These are phyloP conservation scores for Neurospora sp. DNA, from an alignment of 2,329 filamentous ascomycete species.

Conservation along the genomic window DNA sequence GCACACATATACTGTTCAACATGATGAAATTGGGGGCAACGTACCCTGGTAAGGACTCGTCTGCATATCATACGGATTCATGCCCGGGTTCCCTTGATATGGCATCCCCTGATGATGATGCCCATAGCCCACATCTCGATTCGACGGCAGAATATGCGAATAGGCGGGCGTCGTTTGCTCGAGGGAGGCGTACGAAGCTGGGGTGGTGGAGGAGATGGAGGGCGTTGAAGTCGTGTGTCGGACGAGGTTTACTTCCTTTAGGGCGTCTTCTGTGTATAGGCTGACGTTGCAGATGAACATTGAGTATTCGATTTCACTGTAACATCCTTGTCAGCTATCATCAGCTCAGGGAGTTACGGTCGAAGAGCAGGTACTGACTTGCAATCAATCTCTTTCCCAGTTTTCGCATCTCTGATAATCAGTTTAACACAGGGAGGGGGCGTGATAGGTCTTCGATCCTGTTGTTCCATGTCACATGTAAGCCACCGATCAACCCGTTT, in stretches of 20 bases:
- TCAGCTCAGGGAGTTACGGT: conserved; percentile 19
- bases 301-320: conserved; percentile 48
- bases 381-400: conserved; percentile 73
- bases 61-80: conserved; percentile 20
- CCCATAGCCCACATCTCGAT: conserved; percentile 24
- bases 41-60: conserved; percentile 16
- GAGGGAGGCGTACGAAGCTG: conserved; percentile 62
- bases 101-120: conserved; percentile 13
- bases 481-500: background rate
- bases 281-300: conserved; percentile 55
- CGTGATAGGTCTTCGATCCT: conserved; percentile 93
- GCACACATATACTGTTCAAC: background rate
- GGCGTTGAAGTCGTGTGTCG: conserved; percentile 57
- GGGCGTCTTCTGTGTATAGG: conserved; percentile 56
- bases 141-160: conserved; percentile 28
- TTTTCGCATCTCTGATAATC: conserved; percentile 63
- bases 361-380: conserved; percentile 46
- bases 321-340: conserved; percentile 18
- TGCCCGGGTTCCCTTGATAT: conserved; percentile 14
- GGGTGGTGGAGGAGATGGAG: conserved; percentile 72
- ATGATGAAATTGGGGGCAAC: background rate
- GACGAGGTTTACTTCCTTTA: conserved; percentile 56
- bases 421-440: conserved; percentile 87
- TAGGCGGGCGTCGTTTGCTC: conserved; percentile 25
- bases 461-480: conserved; percentile 2